Evolutionary conservation across 164 flowering plant species (phyloP).

Genomic region (Annona squamosa): DNA sequence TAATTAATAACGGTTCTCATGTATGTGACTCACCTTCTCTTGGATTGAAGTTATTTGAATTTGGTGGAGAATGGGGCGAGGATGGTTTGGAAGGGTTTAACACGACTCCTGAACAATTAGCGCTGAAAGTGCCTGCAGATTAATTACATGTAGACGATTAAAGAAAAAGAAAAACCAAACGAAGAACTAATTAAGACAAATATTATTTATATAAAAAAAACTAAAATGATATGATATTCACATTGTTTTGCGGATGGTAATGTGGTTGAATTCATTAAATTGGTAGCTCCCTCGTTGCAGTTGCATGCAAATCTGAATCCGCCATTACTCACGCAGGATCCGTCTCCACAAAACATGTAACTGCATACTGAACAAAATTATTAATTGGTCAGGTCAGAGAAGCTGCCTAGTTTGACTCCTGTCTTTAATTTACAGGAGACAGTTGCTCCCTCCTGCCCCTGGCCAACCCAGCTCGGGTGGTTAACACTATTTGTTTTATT

Average conservation of each 20-base stretch:
- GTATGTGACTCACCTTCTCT: no score
- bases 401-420: no score
- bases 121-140: not conserved
- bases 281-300: constrained; percentile 32
- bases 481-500: no score
- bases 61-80: not conserved
- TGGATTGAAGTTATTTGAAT: no score
- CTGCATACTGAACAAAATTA: constrained; percentile 27
- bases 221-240: constrained; percentile 9
- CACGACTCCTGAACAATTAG: not conserved
- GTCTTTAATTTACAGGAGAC: no score
- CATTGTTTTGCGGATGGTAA: constrained; percentile 32
- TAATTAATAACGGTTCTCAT: no score
- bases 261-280: constrained; percentile 14
- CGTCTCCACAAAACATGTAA: constrained; percentile 38
- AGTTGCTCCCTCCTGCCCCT: no score
- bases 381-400: not conserved
- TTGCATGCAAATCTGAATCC: constrained; percentile 27
- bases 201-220: no score
- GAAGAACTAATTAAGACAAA: not conserved
- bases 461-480: no score
- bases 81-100: not conserved
- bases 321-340: constrained; percentile 21
- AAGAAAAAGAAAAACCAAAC: not conserved
- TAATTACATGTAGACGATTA: not conserved